These are phyloP conservation scores for Xylariaceae sp. DNA, from an alignment of 2,329 filamentous ascomycete species.

Conservation along the genomic window DNA sequence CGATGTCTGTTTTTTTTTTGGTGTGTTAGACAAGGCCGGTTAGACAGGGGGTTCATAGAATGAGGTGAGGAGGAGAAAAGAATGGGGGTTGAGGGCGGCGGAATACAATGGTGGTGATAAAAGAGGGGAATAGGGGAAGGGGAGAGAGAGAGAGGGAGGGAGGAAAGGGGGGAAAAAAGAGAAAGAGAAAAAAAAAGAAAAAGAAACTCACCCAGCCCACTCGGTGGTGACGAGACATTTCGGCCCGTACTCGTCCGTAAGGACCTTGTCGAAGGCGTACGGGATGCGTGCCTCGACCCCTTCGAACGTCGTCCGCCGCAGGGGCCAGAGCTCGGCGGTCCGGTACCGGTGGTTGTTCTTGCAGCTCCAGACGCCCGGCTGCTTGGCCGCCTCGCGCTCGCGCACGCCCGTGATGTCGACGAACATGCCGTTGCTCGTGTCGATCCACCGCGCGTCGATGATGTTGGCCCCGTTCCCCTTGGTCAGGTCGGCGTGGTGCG, in stretches of 20 bases:
- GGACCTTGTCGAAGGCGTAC: slow-evolving; percentile 59
- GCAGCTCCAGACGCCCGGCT: slow-evolving; percentile 67
- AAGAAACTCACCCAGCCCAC: slow-evolving; percentile 52
- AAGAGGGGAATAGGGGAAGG: background rate
- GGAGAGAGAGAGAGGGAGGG: background rate
- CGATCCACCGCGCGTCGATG: slow-evolving; percentile 81
- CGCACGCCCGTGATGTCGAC: slow-evolving; percentile 77
- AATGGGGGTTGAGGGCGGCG: no score
- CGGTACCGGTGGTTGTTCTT: slow-evolving; percentile 74
- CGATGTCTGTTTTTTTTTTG: slow-evolving; percentile 43
- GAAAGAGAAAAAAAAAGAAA: slow-evolving; percentile 4
- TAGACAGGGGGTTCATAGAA: no score
- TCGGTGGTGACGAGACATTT: slow-evolving; percentile 55
- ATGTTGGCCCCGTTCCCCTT: slow-evolving; percentile 68
- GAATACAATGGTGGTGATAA: no score
- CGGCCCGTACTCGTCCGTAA: slow-evolving; percentile 60
- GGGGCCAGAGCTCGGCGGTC: slow-evolving; percentile 67
- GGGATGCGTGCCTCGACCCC: slow-evolving; percentile 66
- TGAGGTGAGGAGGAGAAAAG: no score
- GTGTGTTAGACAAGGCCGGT: slow-evolving; percentile 1
- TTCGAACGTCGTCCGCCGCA: slow-evolving; percentile 70
- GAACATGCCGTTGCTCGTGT: slow-evolving; percentile 68
- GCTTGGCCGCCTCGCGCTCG: slow-evolving; percentile 54
- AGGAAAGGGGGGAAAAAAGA: background rate
- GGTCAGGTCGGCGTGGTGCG: slow-evolving; percentile 55